These are phyloP conservation scores for Aspergillus steynii DNA, from an alignment of 495 filamentous ascomycete genomes.

Conservation along the genomic window DNA sequence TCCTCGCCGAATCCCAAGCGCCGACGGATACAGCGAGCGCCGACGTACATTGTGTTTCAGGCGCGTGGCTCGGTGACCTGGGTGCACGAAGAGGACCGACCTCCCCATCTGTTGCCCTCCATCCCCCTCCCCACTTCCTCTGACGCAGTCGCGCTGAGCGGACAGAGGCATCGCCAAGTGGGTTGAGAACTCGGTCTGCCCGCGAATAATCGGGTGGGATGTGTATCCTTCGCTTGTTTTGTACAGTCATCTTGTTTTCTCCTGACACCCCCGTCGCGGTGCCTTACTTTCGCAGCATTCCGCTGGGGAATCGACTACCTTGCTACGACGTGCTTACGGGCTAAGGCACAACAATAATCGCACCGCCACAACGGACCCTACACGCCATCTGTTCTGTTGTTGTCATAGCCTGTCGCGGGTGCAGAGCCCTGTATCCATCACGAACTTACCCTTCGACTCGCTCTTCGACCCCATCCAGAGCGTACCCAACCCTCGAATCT, in stretches of 20 bases:
- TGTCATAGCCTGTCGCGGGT: constrained; percentile 16
- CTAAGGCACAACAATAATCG: constrained; percentile 15
- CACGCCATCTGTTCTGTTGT: constrained; percentile 13
- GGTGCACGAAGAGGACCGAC: constrained; percentile 18
- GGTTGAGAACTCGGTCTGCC: constrained; percentile 15
- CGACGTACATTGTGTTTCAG: constrained; percentile 18
- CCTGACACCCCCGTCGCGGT: constrained; percentile 12
- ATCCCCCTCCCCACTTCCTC: background rate
- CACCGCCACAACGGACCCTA: constrained; percentile 13
- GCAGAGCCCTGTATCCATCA: background rate
- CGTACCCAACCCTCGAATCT: constrained; percentile 7
- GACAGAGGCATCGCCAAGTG: constrained; percentile 14
- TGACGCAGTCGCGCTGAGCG: constrained; percentile 10
- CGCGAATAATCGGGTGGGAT: constrained; percentile 20
- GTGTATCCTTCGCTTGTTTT: constrained; percentile 19
- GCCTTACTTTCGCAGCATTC: constrained; percentile 22
- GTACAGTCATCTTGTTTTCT: constrained; percentile 16
- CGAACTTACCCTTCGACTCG: constrained; percentile 3
- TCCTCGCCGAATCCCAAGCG: constrained; percentile 20
- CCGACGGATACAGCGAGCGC: constrained; percentile 9
- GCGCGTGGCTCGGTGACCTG: constrained; percentile 19
- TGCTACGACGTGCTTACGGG: constrained; percentile 13
- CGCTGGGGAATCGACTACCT: constrained; percentile 14
- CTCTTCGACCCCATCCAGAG: constrained; percentile 4
- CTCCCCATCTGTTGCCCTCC: background rate